phyloP scores from a whole-genome alignment of 2,329 filamentous ascomycete species.

The Septoria petroselini region DNA sequence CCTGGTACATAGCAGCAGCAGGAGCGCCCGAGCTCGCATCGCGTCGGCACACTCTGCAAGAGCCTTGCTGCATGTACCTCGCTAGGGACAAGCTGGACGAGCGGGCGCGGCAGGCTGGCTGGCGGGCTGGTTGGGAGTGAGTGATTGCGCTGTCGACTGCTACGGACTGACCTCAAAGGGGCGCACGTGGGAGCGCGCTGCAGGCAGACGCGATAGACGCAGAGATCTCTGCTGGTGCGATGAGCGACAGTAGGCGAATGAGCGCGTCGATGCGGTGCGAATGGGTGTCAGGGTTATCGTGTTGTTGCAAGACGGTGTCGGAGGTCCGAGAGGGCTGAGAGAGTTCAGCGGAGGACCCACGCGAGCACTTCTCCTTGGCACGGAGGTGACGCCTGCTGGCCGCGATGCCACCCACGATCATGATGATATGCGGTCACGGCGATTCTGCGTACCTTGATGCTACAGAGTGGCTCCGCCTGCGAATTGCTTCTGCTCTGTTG shows the following conservation, averaged over 20 bases:
- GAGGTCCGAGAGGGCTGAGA: background rate
- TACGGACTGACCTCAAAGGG: background rate
- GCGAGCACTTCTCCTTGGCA: background rate
- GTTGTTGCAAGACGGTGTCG: constrained; percentile 1
- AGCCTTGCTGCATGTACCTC: constrained; percentile 3
- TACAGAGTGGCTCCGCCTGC: background rate
- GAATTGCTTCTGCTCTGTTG: background rate
- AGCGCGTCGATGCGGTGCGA: background rate
- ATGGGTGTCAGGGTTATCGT: background rate
- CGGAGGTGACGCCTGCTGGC: too few species aligned
- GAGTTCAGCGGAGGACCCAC: background rate
- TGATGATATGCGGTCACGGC: too few species aligned
- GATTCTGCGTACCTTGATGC: too few species aligned
- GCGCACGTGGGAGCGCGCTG: background rate
- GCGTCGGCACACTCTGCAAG: background rate
- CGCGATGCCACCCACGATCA: too few species aligned
- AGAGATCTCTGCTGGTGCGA: background rate
- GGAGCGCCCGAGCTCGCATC: background rate
- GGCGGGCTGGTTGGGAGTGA: background rate
- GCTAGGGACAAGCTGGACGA: constrained; percentile 2
- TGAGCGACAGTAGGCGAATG: constrained; percentile 1
- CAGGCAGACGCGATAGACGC: background rate
- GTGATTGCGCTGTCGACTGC: background rate
- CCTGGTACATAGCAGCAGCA: background rate
- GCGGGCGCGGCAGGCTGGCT: background rate